Conservation (phyloP, 768 basidiomycete species). For the Pleurotus tuoliensis region DNA sequence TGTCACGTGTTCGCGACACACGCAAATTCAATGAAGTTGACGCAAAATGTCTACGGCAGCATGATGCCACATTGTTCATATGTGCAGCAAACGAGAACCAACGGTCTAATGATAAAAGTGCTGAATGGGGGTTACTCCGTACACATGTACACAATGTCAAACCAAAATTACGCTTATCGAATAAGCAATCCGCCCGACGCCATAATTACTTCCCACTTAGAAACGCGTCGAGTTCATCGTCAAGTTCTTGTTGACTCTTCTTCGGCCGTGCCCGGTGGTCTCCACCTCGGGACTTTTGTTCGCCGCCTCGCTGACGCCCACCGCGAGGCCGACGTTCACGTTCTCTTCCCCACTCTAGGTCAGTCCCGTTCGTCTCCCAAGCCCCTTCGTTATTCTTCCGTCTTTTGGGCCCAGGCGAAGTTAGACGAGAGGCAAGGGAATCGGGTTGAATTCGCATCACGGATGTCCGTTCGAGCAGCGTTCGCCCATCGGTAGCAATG, state of each 20-base stretch:
- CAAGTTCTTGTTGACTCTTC: slow-evolving; percentile 73
- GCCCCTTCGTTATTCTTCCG: slow-evolving; percentile 15
- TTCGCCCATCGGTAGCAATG: slow-evolving; percentile 44
- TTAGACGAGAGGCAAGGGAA: slow-evolving; percentile 41
- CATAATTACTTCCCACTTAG: slow-evolving; percentile 31
- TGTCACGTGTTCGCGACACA: too few species aligned
- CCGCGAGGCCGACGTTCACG: slow-evolving; percentile 17
- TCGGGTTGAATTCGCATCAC: slow-evolving; percentile 34
- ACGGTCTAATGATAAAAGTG: too few species aligned
- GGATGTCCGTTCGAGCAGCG: slow-evolving; percentile 56
- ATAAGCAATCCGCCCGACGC: too few species aligned
- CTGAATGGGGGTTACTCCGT: too few species aligned
- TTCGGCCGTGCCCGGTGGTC: slow-evolving; percentile 35
- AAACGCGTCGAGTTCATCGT: slow-evolving; percentile 82
- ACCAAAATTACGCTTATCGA: too few species aligned
- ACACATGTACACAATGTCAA: too few species aligned
- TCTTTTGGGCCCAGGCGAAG: slow-evolving; percentile 34
- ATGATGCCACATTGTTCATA: too few species aligned
- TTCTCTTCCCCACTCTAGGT: slow-evolving; percentile 10
- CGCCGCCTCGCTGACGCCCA: slow-evolving; percentile 20
- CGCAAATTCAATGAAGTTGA: too few species aligned
- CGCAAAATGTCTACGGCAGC: too few species aligned
- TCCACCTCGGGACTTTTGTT: slow-evolving; percentile 23
- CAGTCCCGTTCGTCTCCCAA: slow-evolving; percentile 14
- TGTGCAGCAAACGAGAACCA: too few species aligned